Conservation (phyloP, 768 basidiomycete genomes). For the Cyclocybe cylindracea region DNA sequence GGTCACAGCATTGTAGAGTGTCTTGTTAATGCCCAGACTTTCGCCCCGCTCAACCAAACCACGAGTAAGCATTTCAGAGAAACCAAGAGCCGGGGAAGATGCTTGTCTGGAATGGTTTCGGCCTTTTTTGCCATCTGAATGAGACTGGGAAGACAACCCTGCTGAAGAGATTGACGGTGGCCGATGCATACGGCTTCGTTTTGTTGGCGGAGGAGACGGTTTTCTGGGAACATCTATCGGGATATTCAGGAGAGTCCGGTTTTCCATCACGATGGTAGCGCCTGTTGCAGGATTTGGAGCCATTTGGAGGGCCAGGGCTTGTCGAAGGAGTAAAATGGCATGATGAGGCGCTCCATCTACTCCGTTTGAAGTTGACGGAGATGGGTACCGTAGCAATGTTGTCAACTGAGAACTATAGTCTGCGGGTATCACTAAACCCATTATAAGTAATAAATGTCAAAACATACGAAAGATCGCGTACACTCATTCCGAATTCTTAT, state of each 20-base stretch:
- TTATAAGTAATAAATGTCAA: conserved; percentile 12
- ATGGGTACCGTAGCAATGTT: conserved; percentile 82
- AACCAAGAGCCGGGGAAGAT: conserved; percentile 45
- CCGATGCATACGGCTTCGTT: conserved; percentile 15
- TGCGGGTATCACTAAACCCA: conserved; percentile 69
- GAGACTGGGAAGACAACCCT: conserved; percentile 12
- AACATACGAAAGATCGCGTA: conserved; percentile 39
- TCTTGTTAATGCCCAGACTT: conserved; percentile 82
- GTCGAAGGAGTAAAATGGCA: conserved; percentile 71
- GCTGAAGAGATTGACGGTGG: conserved; percentile 14
- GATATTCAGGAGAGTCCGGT: conserved; percentile 75
- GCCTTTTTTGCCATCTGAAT: conserved; percentile 13
- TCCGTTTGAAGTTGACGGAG: conserved; percentile 36
- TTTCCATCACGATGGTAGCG: conserved; percentile 79
- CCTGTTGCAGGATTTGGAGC: conserved; percentile 76
- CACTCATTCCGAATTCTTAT: conserved; percentile 89
- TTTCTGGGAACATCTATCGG: conserved; percentile 63
- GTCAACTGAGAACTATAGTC: conserved; percentile 90
- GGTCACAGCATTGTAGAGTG: conserved; percentile 76
- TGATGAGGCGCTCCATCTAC: conserved; percentile 51
- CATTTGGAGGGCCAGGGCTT: conserved; percentile 79
- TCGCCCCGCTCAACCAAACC: conserved; percentile 77
- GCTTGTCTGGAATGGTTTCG: conserved; percentile 39
- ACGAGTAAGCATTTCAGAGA: conserved; percentile 73
- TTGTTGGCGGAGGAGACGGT: conserved; percentile 15